A percentile compares a stretch with the other conserved stretches of the same genome.
phyloP scores from a whole-genome alignment of 106 monocot genomes.

The Acanthochlamys bracteata region DNA sequence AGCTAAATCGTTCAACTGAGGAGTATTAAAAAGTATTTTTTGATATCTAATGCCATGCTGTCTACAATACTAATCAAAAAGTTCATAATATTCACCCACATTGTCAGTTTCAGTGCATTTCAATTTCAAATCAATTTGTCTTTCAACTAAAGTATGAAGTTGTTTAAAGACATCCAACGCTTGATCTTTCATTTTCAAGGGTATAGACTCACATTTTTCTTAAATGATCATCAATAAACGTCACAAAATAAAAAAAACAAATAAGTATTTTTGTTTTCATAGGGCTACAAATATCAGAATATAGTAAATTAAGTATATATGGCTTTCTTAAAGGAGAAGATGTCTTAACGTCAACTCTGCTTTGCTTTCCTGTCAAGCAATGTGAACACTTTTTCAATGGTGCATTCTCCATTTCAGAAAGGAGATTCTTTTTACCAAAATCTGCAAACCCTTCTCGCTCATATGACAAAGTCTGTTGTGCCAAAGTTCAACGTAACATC shows the following conservation, averaged over 20 bases:
- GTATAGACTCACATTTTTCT: not conserved
- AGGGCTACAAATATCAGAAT: not conserved
- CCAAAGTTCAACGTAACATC: too few species aligned
- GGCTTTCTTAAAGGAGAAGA: not conserved
- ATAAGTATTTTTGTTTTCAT: not conserved
- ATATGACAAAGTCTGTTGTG: too few species aligned
- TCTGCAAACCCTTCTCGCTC: too few species aligned
- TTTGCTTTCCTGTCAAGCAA: not conserved
- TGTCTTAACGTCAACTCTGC: not conserved
- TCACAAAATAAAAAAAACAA: not conserved
- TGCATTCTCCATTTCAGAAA: not conserved
- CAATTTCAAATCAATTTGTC: not conserved
- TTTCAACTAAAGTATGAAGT: not conserved
- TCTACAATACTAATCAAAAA: not conserved
- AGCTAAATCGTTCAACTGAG: slow-evolving; percentile 1
- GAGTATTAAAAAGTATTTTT: not conserved
- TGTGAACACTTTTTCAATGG: not conserved
- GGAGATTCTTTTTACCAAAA: too few species aligned
- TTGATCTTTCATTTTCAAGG: not conserved
- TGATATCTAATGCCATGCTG: not conserved
- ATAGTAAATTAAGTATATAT: not conserved
- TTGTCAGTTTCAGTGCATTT: slow-evolving; percentile 5
- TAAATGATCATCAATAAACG: not conserved
- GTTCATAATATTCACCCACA: not conserved
- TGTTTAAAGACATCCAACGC: not conserved